Evolutionary conservation across 495 filamentous ascomycete genomes (phyloP).

Genomic region (Letharia lupina): DNA sequence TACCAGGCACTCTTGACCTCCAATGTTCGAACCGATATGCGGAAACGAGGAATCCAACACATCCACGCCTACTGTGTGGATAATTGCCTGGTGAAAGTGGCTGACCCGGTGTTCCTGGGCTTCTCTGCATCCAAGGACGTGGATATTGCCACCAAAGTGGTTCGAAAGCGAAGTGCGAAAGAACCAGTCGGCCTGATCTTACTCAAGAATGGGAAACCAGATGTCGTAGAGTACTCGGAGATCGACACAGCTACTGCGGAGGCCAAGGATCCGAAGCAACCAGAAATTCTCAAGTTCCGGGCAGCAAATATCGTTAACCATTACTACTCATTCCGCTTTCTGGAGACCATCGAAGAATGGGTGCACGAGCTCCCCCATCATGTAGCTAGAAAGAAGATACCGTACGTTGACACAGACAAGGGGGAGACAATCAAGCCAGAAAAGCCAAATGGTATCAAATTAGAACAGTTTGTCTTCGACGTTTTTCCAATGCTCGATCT

Average conservation of each 20-base stretch:
- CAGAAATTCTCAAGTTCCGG: constrained; percentile 81
- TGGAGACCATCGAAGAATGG: constrained; percentile 83
- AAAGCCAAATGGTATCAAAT: constrained; percentile 95
- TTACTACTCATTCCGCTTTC: constrained; percentile 93
- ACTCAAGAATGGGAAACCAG: constrained; percentile 88
- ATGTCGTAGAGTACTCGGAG: constrained; percentile 98
- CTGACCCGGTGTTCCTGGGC: constrained; percentile 91
- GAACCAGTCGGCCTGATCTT: constrained; percentile 95
- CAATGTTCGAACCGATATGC: constrained; percentile 81
- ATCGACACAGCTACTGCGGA: constrained; percentile 83
- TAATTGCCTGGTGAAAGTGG: constrained; percentile 97
- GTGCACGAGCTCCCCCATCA: constrained; percentile 84
- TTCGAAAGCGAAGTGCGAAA: constrained; percentile 93
- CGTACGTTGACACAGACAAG: constrained; percentile 63
- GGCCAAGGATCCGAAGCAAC: constrained; percentile 77
- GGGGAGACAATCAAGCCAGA: constrained; percentile 78
- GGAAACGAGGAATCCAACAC: constrained; percentile 81
- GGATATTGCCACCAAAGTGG: constrained; percentile 96
- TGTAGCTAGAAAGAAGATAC: constrained; percentile 97
- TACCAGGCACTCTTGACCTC: constrained; percentile 84
- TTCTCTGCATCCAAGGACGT: constrained; percentile 84
- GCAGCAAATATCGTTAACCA: constrained; percentile 99
- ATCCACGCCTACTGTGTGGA: constrained; percentile 97
- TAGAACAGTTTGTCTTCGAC: constrained; percentile 99
- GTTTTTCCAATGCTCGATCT: constrained; percentile 87